Conservation (phyloP, 345 rosid species). For the Arabidopsis suecica region DNA sequence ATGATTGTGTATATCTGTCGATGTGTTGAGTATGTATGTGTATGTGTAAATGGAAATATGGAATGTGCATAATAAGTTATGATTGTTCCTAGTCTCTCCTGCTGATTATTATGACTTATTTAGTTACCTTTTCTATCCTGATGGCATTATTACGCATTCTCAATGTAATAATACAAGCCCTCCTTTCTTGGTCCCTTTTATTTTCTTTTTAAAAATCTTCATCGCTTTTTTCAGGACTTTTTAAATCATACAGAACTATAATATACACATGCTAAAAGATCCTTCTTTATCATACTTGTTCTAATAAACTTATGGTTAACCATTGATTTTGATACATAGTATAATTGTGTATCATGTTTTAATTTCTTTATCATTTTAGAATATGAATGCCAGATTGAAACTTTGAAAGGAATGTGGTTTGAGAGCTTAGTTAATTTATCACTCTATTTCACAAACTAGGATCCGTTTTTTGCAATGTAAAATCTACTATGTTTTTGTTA, state of each 20-base stretch:
- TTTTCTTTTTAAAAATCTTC: slow-evolving; percentile 31
- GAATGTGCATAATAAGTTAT: slow-evolving; percentile 39
- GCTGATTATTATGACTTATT: slow-evolving; percentile 25
- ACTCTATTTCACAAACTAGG: background rate
- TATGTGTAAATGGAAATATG: background rate
- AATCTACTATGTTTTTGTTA: background rate
- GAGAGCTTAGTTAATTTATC: background rate
- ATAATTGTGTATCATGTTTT: background rate
- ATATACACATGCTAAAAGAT: slow-evolving; percentile 22
- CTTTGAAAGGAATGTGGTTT: background rate
- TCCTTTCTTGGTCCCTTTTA: slow-evolving; percentile 42
- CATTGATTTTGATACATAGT: background rate
- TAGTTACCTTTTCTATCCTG: slow-evolving; percentile 10
- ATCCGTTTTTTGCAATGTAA: background rate
- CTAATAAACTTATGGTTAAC: background rate
- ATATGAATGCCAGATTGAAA: background rate
- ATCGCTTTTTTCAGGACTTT: slow-evolving; percentile 30
- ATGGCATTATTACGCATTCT: slow-evolving; percentile 54
- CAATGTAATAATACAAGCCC: slow-evolving; percentile 44
- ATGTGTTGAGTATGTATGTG: slow-evolving; percentile 6
- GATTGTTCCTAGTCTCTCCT: slow-evolving; percentile 30
- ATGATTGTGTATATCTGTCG: background rate
- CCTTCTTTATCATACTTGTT: background rate
- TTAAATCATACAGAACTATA: slow-evolving; percentile 3
- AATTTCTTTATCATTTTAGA: background rate